Base-by-base conservation (phyloP, 495 filamentous ascomycete species). In the Rostrohypoxylon terebratum region DNA sequence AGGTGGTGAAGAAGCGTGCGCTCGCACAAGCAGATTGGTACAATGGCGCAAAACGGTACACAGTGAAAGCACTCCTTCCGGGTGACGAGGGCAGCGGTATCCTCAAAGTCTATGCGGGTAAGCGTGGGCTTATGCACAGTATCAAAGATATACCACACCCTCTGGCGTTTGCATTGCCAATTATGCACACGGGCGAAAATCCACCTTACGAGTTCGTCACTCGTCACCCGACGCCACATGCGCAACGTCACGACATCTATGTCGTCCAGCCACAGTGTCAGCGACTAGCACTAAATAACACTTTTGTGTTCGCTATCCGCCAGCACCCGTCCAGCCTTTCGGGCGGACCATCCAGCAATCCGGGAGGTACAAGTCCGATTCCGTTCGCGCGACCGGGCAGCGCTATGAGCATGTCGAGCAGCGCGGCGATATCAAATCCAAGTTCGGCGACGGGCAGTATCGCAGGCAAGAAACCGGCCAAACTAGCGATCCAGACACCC, bases 221-320 rank as follows among this genome's bases (percentile, higher is more conserved):
- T 33, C 92, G 95, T 11, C 96, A 99, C 80, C 96, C 96, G 1
- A 99, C 96, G 0, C 96, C 96, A 10, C 96, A 98, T 78, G 96
- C 96, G 45, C 93, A 96, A 75, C 89, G 96, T 20, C 95, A 99
- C 79, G 96, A 98, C 72, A 88, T 99, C 69, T 99, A 99, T 80
- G 91, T 99, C 74, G 92, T 91, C 34, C 94, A 97, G 73, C 96
- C 96, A 0, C 96, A 98, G 79, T 98, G 96, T 77, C 85, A 91
- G 40, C 87, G 87, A 20, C 83, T 99, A 10, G 94, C 93, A 8
- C 80, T 96, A 45, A 97, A 97, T 82, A 98, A 98, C 77, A 99
- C 96, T 6, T 99, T 97, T 77, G 95, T 99, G 23, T 99, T 99
- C 76, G 90, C 91, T 58, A 91, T 98, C 54, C 92, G 96, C 28